A percentile compares a stretch with the other conserved stretches of the same genome.
These are phyloP conservation scores for Cyberlindnera euphorbiiphila DNA, from an alignment of 805 yeast genomes.

Conservation along the genomic window DNA sequence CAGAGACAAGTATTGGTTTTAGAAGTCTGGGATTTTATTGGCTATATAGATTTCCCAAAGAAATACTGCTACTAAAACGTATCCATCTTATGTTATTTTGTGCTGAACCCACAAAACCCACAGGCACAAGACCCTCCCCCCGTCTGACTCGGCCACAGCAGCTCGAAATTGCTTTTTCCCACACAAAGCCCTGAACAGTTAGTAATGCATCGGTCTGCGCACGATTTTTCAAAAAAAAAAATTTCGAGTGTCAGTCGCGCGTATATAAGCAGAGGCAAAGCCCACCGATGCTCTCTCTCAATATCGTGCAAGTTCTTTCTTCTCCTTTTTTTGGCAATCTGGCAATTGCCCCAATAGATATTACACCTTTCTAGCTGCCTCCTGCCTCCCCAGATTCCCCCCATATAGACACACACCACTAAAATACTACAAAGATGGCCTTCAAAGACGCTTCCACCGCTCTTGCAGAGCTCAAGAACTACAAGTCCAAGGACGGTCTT, in stretches of 20 bases:
- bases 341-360: slow-evolving; percentile 25
- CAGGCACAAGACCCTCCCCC: no score
- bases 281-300: slow-evolving; percentile 4
- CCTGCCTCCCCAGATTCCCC: slow-evolving; percentile 1
- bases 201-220: slow-evolving; percentile 1
- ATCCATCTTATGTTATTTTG: no score
- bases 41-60: no score
- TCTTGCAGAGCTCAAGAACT: slow-evolving; percentile 58
- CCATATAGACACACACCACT: slow-evolving; percentile 1
- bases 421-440: slow-evolving; percentile 20
- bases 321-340: slow-evolving; percentile 28
- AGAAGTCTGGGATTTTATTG: no score
- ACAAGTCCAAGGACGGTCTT: slow-evolving; percentile 78
- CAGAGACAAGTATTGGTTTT: no score
- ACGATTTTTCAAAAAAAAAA: slow-evolving; percentile 9
- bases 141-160: slow-evolving; percentile 3
- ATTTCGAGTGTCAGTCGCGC: background rate
- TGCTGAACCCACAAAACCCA: no score
- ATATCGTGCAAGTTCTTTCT: slow-evolving; percentile 3
- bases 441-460: slow-evolving; percentile 55
- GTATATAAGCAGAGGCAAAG: slow-evolving; percentile 9
- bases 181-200: background rate
- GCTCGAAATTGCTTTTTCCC: slow-evolving; percentile 5
- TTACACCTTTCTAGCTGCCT: no score
- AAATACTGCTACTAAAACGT: no score